Base-by-base conservation (phyloP, 2,329 filamentous ascomycete genomes). In the Bipolaris victoriae region DNA sequence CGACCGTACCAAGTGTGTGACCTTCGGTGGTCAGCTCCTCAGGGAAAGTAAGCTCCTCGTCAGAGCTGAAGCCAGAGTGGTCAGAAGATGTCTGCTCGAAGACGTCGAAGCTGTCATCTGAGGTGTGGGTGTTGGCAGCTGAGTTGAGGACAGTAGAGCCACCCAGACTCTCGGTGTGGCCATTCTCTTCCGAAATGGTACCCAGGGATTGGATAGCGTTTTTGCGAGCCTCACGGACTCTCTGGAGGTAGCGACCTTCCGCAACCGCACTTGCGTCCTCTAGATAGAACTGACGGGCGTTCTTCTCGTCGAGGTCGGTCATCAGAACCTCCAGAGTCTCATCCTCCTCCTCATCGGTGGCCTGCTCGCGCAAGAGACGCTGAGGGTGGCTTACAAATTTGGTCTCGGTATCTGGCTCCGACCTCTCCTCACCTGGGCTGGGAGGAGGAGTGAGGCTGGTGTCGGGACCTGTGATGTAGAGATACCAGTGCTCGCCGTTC, bases 401-500 rank as follows among this genome's bases (percentile, higher is more conserved):
- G 45, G 84, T 88, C 66, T 87, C 80, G 1, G 84, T 84, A 69
- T 84, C 80, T 24, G 78, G 69, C 60, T 81, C 80, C 18, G 44
- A 29, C 37, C 45, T 57, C 49, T 85, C 79, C 31, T 74, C 71
- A 10, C 76, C 77, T 5, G 94, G 93, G 10, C 90, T 96, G 29
- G 88, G 83, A 55, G 94, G 93, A 5, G 93, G 92, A 0, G 93
- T 96, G 64, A 96, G 82, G 52, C 86, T 82, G 46, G 86, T 88
- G 74, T 90, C 88, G 16, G 95, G 94, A 49, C 91, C 91, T 11
- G 95, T 98, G 70, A 98, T 88, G 80, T 99, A 99, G 54, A 99
- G 82, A 76, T 98, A 98, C 95, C 95, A 99, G 71, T 99, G 95
- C 77, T 99, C 95, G 57, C 95, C 94, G 69, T 99, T 99, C 94